Evolutionary conservation across 257 asterid species (phyloP), one percentile per base, ranked within the genome.

Genomic region (Solanum ossicruentum): DNA sequence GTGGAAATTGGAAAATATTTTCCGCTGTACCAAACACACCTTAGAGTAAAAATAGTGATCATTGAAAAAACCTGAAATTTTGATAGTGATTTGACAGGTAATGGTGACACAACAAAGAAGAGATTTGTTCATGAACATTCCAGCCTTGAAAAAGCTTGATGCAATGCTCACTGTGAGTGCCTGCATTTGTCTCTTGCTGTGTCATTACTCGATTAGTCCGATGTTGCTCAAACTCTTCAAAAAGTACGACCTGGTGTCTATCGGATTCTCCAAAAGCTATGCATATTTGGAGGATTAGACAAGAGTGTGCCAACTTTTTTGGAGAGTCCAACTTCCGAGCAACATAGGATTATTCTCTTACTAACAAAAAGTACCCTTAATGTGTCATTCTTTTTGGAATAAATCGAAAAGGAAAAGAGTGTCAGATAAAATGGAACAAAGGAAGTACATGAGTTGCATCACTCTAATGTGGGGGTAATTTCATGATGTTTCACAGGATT

Each of bases 121-220:
- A 87, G 98, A 95, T 86, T 91, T 94, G 58, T 81, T 89, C 3
- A 86, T 93, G 88, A 92, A 93, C 83, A 87, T 93, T 23, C 98
- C 98, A 4, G 98, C 98, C 32, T 87, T 95, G 87, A 91, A 95
- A 51, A 93, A 94, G 89, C 98, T 95, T 52, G 98, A 95, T 43
- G 70, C 88, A 15, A 93, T 94, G 97, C 95, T 95, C 55, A 81
- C 91, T 83, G 98, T 95, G 88, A 90, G 97, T 84, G 77, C 82
- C 51, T 52, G 1, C 77, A 52, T 28, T 81, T 39, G 52, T 71
- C 71, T 16, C 28, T 60, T 45, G 56, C 12, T 55, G 23, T 60
- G 57, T 3, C 3, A 65, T 58, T 49, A 82, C 41, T 55, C 39
- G 18, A 49, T 86, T 5, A 23, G 17, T 8, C 23, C 7, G 10